Percentiles rank a stretch among this genome's conserved stretches.
Conservation (phyloP, 495 filamentous ascomycete genomes). For the Neurospora pannonica region DNA sequence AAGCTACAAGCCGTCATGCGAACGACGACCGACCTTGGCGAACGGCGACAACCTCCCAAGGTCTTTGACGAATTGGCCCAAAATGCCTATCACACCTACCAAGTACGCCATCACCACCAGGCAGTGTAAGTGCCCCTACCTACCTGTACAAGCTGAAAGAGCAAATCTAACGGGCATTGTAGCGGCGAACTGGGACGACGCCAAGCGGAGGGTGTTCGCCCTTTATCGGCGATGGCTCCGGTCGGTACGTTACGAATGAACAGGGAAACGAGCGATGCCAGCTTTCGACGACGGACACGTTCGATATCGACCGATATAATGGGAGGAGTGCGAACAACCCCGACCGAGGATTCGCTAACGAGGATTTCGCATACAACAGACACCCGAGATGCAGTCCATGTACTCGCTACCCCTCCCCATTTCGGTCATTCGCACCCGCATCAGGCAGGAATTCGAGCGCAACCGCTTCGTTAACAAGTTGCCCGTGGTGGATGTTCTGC, state of each 20-base stretch:
- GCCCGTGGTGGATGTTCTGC: slow-evolving; percentile 73
- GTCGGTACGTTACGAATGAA: slow-evolving; percentile 53
- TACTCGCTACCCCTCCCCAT: slow-evolving; percentile 87
- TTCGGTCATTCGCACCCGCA: slow-evolving; percentile 80
- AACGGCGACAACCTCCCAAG: slow-evolving; percentile 12
- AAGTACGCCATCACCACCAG: slow-evolving; percentile 84
- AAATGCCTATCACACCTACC: slow-evolving; percentile 73
- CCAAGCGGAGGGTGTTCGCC: slow-evolving; percentile 68
- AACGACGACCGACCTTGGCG: not conserved
- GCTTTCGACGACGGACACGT: not conserved
- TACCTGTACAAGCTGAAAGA: not conserved
- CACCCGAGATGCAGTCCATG: slow-evolving; percentile 92
- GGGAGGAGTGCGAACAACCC: not conserved
- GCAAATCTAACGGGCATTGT: slow-evolving; percentile 6
- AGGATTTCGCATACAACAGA: slow-evolving; percentile 40
- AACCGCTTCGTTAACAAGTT: slow-evolving; percentile 89
- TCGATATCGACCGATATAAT: not conserved
- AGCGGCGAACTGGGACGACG: slow-evolving; percentile 85
- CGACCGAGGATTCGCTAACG: slow-evolving; percentile 4
- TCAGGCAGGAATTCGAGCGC: slow-evolving; percentile 95
- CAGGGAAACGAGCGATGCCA: not conserved
- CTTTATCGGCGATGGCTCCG: slow-evolving; percentile 91
- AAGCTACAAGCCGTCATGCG: not conserved
- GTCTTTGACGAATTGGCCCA: slow-evolving; percentile 7
- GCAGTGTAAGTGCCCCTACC: slow-evolving; percentile 55